Conservation (phyloP, 306 rosid species). For the Lotus japonicus region DNA sequence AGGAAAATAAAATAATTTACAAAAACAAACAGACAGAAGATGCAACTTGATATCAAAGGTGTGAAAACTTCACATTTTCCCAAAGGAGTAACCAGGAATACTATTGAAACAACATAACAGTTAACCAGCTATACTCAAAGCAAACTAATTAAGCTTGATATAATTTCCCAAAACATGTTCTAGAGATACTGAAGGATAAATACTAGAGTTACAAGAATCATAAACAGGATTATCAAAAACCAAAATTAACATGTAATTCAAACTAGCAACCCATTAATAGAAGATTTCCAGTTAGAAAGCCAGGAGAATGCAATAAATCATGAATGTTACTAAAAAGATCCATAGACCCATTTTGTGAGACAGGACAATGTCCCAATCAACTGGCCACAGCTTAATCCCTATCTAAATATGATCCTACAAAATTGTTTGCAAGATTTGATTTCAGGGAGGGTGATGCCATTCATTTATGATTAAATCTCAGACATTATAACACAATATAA, state of each 20-base stretch:
- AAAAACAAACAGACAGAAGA: neutral
- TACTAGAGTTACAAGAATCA: neutral
- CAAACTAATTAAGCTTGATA: neutral
- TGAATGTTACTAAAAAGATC: neutral
- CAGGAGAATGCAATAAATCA: neutral
- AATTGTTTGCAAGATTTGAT: neutral
- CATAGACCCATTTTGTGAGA: neutral
- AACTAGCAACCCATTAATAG: neutral
- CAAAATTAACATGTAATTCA: neutral
- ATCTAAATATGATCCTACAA: conserved; percentile 5
- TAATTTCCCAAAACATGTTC: neutral
- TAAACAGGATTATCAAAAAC: neutral
- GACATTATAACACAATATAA: neutral
- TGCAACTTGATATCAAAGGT: neutral
- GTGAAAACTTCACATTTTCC: neutral
- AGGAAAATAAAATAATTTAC: neutral
- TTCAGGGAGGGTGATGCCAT: conserved; percentile 5
- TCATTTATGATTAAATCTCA: neutral
- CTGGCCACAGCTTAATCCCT: conserved; percentile 1
- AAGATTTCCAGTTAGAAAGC: neutral
- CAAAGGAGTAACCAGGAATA: neutral
- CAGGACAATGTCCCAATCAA: conserved; percentile 20
- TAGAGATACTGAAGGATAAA: neutral
- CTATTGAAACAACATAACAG: neutral
- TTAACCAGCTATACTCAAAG: neutral